Evolutionary conservation across 2,329 filamentous ascomycete genomes (phyloP).

Genomic region (Colletotrichum orbiculare): DNA sequence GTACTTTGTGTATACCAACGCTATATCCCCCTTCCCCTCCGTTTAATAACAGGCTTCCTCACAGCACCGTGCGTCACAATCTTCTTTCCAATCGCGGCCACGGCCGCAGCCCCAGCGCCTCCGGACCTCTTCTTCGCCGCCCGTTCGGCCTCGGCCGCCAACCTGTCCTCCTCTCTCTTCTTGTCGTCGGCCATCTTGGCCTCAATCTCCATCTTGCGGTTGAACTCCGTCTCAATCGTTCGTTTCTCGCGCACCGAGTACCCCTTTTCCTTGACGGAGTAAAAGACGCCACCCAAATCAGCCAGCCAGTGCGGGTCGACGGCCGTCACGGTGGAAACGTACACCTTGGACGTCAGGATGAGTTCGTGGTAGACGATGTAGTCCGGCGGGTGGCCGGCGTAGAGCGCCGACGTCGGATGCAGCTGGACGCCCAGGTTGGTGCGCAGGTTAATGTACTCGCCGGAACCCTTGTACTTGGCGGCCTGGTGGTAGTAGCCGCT

Average conservation of each 20-base stretch:
- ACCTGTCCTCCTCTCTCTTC: conserved; percentile 69
- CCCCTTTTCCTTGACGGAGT: conserved; percentile 96
- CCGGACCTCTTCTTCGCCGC: conserved; percentile 53
- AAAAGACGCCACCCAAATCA: conserved; percentile 96
- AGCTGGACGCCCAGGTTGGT: conserved; percentile 95
- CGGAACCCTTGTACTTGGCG: conserved; percentile 93
- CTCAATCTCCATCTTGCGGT: conserved; percentile 92
- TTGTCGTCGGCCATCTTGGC: conserved; percentile 91
- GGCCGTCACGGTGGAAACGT: conserved; percentile 96
- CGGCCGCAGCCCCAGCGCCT: conserved; percentile 36
- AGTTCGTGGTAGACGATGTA: conserved; percentile 99
- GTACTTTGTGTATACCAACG: background rate
- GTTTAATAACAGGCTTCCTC: conserved; percentile 68
- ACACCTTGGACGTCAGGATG: conserved; percentile 95
- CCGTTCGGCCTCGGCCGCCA: conserved; percentile 61
- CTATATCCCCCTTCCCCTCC: conserved; percentile 65
- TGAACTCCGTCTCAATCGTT: conserved; percentile 91
- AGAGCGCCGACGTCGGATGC: conserved; percentile 92
- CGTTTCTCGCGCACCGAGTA: conserved; percentile 89
- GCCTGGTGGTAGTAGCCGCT: conserved; percentile 98
- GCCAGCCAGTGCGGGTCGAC: conserved; percentile 98
- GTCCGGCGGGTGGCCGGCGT: conserved; percentile 94
- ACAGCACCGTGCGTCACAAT: conserved; percentile 71
- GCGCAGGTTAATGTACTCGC: conserved; percentile 96
- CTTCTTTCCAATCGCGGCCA: conserved; percentile 58